Percentiles rank a stretch among this genome's conserved stretches.
Evolutionary conservation across 2,329 filamentous ascomycete species (phyloP).

Genomic region (Myotisia sp.): DNA sequence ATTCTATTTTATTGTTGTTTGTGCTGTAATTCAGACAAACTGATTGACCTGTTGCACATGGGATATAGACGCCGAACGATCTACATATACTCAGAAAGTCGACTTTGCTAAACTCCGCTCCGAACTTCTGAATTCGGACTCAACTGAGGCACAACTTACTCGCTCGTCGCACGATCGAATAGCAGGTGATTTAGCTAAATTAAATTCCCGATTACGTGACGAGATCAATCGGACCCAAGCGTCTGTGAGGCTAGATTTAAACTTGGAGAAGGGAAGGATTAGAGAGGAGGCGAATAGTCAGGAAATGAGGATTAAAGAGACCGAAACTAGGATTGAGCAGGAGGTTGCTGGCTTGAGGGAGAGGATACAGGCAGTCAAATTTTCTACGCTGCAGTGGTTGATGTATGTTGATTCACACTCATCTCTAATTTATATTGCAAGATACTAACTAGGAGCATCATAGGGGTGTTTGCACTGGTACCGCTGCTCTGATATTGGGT

Average conservation of each 20-base stretch:
- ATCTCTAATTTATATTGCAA: not conserved
- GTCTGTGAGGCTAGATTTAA: constrained; percentile 79
- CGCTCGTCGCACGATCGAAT: constrained; percentile 81
- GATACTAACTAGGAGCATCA: constrained; percentile 17
- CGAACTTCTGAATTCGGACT: constrained; percentile 82
- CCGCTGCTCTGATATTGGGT: constrained; percentile 51
- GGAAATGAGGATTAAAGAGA: constrained; percentile 97
- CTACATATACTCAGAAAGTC: constrained; percentile 68
- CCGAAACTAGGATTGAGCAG: constrained; percentile 95
- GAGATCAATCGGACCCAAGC: constrained; percentile 92
- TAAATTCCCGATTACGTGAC: constrained; percentile 76
- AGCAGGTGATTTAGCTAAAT: constrained; percentile 86
- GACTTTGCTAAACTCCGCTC: constrained; percentile 95
- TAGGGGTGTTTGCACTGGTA: constrained; percentile 52
- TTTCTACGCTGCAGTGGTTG: constrained; percentile 93
- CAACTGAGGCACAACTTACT: constrained; percentile 77
- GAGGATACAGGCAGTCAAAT: constrained; percentile 93
- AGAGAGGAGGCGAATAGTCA: constrained; percentile 91
- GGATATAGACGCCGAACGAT: constrained; percentile 36
- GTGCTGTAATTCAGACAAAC: not conserved
- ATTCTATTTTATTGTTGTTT: not conserved
- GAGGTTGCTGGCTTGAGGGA: constrained; percentile 83
- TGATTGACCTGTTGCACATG: not conserved
- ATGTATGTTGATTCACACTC: constrained; percentile 54
- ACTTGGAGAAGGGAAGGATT: constrained; percentile 91